phyloP scores from a whole-genome alignment of 257 asterid genomes.

The Solanum sitiens region DNA sequence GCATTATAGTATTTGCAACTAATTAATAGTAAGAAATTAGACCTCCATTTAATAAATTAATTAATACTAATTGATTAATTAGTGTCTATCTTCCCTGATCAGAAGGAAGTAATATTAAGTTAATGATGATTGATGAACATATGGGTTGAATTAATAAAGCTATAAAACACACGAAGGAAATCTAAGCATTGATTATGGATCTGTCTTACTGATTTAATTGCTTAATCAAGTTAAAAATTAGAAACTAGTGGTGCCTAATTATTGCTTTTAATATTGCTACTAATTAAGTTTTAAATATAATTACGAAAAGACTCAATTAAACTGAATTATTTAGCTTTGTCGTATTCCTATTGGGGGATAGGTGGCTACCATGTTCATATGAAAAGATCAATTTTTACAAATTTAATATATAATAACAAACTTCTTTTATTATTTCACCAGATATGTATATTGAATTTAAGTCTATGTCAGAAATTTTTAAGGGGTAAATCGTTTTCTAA shows the following conservation, averaged over 20 bases:
- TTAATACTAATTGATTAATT: neutral
- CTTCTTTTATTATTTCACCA: too few species aligned
- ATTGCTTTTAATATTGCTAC: neutral
- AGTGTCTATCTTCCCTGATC: neutral
- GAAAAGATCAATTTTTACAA: neutral
- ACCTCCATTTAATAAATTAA: neutral
- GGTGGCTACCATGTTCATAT: neutral
- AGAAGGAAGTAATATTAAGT: neutral
- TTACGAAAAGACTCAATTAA: neutral
- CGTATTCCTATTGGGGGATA: neutral
- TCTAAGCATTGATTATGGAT: conserved; percentile 1
- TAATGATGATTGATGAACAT: neutral
- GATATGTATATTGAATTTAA: neutral
- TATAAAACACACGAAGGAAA: neutral
- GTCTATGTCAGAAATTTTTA: accelerated
- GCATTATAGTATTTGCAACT: neutral
- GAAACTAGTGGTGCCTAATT: neutral
- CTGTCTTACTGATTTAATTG: neutral
- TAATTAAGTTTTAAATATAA: neutral
- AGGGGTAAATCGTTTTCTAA: neutral
- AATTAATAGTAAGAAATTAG: neutral
- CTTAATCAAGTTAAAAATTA: neutral
- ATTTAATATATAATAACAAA: neutral
- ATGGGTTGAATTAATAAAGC: neutral
- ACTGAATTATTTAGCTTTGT: neutral